These are phyloP conservation scores for Mortierella alpina DNA, from an alignment of 192 early-diverging fungal species.

Conservation along the genomic window DNA sequence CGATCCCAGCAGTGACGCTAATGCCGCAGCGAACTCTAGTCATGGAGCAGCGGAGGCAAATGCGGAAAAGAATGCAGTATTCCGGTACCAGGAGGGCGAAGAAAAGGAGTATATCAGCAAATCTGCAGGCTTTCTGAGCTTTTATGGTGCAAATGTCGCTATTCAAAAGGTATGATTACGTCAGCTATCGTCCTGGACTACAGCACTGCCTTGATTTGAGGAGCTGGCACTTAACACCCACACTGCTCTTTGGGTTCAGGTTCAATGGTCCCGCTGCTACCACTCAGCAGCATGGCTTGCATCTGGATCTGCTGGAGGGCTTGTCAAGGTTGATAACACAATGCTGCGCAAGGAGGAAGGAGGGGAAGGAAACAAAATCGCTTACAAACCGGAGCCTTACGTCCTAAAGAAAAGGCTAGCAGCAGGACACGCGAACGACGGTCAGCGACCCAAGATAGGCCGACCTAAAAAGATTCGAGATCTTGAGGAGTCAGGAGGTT, in stretches of 20 bases:
- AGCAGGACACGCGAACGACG: conserved; percentile 1
- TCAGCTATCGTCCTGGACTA: not conserved
- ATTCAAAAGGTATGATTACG: conserved; percentile 34
- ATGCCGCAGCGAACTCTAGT: not conserved
- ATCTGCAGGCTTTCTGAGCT: conserved; percentile 12
- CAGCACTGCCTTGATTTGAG: not conserved
- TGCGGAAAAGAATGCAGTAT: not conserved
- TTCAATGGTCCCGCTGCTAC: conserved; percentile 39
- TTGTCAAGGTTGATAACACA: conserved; percentile 48
- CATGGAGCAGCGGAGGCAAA: not conserved
- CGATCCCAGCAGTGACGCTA: not conserved
- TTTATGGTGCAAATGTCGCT: conserved; percentile 30
- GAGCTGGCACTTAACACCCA: not conserved
- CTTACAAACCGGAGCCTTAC: conserved; percentile 28
- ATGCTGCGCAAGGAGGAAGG: conserved; percentile 28
- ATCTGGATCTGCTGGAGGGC: conserved; percentile 36
- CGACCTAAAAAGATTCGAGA: conserved; percentile 13
- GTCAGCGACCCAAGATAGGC: conserved; percentile 12
- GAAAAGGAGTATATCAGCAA: conserved; percentile 29
- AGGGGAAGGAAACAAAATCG: conserved; percentile 19
- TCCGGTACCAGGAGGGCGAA: conserved; percentile 13
- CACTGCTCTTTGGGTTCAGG: conserved; percentile 6
- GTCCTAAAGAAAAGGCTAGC: conserved; percentile 18
- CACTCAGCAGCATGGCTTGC: conserved; percentile 50
- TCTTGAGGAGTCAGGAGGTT: not conserved